Evolutionary conservation across 2,329 filamentous ascomycete species (phyloP).

Genomic region (Colletotrichum spinosum): DNA sequence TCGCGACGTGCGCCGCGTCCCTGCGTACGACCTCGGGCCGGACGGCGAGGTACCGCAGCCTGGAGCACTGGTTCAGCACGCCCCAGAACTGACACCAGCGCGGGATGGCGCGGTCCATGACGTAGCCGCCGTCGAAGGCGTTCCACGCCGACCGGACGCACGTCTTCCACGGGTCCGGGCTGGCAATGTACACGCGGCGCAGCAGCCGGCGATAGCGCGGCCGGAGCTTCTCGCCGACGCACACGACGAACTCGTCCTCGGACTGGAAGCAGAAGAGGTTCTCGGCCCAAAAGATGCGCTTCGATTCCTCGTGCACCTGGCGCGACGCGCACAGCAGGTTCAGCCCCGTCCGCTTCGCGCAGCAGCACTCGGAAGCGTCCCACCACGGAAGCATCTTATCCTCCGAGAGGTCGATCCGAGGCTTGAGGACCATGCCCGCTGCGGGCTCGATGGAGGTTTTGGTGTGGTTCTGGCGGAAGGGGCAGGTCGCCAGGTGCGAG

Average conservation of each 20-base stretch:
- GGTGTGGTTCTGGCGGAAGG: conserved; percentile 19
- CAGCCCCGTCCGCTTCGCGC: conserved; percentile 14
- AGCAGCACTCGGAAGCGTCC: conserved; percentile 10
- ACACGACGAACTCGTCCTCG: conserved; percentile 24
- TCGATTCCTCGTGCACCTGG: conserved; percentile 27
- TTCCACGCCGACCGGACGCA: background rate
- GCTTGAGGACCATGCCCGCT: conserved; percentile 17
- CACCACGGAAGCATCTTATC: background rate
- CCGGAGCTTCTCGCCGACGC: conserved; percentile 21
- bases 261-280: conserved; percentile 27
- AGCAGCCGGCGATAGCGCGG: conserved; percentile 14
- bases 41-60: conserved; percentile 15
- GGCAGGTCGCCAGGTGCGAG: conserved; percentile 15
- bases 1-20: conserved; percentile 9
- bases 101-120: background rate
- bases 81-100: conserved; percentile 33
- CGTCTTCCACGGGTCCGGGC: background rate
- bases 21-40: conserved; percentile 21
- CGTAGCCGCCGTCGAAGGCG: background rate
- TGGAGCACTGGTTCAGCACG: conserved; percentile 25
- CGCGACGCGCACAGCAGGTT: conserved; percentile 22
- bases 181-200: conserved; percentile 18
- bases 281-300: conserved; percentile 24
- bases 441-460: conserved; percentile 29
- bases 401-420: background rate